These are phyloP conservation scores for Pneumocystis murina DNA, from an alignment of 1,139 yeast species.

Conservation along the genomic window DNA sequence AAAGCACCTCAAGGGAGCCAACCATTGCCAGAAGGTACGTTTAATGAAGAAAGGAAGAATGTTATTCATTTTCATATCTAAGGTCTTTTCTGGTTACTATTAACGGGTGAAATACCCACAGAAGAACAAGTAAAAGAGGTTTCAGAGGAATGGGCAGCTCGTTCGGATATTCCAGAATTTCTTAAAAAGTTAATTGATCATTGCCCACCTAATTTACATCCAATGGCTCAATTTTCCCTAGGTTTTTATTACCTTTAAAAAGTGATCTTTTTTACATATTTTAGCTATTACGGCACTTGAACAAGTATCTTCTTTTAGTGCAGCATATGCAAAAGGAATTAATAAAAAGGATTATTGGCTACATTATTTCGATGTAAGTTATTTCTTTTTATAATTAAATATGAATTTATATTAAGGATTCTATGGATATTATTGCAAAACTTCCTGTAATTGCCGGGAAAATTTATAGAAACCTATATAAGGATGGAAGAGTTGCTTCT, in stretches of 20 bases:
- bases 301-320: slow-evolving; percentile 43
- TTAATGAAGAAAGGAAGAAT: neutral
- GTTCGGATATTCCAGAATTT: slow-evolving; percentile 43
- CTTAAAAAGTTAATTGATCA: slow-evolving; percentile 38
- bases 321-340: slow-evolving; percentile 55
- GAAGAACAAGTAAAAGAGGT: slow-evolving; percentile 40
- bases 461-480: slow-evolving; percentile 81
- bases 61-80: neutral
- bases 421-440: slow-evolving; percentile 75
- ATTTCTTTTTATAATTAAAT: neutral
- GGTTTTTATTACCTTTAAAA: neutral
- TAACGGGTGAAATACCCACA: slow-evolving; percentile 50
- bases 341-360: slow-evolving; percentile 58
- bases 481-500: slow-evolving; percentile 57
- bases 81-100: slow-evolving; percentile 40
- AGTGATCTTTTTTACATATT: neutral
- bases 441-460: slow-evolving; percentile 86
- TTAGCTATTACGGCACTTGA: slow-evolving; percentile 47
- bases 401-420: slow-evolving; percentile 31
- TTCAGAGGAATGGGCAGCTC: slow-evolving; percentile 42
- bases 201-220: slow-evolving; percentile 44
- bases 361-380: slow-evolving; percentile 50
- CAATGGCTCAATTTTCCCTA: slow-evolving; percentile 58
- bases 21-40: slow-evolving; percentile 43
- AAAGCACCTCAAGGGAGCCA: slow-evolving; percentile 71